Percentiles rank a stretch among this genome's conserved stretches.
Conservation (phyloP, 2,329 filamentous ascomycete species). For the Sporothrix brunneoviolacea region DNA sequence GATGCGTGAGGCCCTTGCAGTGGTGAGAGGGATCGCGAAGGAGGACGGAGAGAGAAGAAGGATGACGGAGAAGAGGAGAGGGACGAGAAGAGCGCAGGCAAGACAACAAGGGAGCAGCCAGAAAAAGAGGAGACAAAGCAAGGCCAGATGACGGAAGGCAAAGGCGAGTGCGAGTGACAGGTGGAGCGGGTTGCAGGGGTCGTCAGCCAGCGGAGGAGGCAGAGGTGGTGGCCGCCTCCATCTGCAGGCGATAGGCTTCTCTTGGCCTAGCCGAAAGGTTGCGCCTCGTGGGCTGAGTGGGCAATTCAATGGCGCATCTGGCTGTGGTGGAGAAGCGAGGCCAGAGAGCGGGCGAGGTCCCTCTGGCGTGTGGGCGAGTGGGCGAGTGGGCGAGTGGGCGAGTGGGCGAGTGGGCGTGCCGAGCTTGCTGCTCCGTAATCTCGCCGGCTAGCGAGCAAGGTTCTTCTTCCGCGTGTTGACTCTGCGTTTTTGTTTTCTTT, state of each 20-base stretch:
- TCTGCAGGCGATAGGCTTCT: neutral
- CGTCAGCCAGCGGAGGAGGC: neutral
- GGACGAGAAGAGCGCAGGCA: neutral
- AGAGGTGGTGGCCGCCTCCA: neutral
- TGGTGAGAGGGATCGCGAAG: neutral
- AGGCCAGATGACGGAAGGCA: slow-evolving; percentile 5
- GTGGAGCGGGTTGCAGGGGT: slow-evolving; percentile 6
- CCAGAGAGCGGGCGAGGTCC: too few relatives aligned
- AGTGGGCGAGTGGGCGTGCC: too few relatives aligned
- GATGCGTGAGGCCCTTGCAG: neutral
- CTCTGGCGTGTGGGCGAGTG: too few relatives aligned
- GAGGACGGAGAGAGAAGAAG: neutral
- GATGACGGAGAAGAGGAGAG: neutral
- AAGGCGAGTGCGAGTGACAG: slow-evolving; percentile 3
- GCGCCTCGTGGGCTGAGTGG: slow-evolving; percentile 1
- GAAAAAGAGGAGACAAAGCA: neutral
- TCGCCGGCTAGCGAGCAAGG: too few relatives aligned
- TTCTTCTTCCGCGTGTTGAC: too few relatives aligned
- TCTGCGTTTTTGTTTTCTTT: too few relatives aligned
- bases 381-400: too few relatives aligned
- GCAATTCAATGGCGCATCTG: slow-evolving; percentile 7
- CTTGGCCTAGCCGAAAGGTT: neutral
- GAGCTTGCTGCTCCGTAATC: too few relatives aligned
- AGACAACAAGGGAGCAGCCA: neutral
- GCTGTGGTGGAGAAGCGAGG: slow-evolving; percentile 1